phyloP scores from a whole-genome alignment of 208 protist species.

The Strigomonas galati region DNA sequence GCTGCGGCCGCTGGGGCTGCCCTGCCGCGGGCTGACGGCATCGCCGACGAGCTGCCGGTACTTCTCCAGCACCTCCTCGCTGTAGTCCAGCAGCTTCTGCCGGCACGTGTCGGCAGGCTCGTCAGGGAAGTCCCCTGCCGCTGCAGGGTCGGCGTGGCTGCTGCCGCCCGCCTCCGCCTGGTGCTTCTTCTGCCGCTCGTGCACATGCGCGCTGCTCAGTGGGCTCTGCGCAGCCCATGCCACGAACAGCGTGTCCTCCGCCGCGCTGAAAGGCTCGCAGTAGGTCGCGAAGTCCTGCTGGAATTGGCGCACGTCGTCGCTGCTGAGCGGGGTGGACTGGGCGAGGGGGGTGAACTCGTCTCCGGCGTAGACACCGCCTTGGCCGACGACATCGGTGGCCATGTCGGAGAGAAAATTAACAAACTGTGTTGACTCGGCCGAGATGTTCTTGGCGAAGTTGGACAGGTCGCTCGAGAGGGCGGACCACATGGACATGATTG shows the following conservation, averaged over 20 bases:
- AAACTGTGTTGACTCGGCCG: conserved; percentile 53
- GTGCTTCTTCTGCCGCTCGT: neutral
- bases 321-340: conserved; percentile 40
- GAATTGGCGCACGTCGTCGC: conserved; percentile 15
- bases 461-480: conserved; percentile 50
- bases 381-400: conserved; percentile 57
- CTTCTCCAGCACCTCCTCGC: conserved; percentile 45
- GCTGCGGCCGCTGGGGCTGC: conserved; percentile 15
- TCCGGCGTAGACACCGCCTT: conserved; percentile 45
- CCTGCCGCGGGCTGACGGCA: conserved; percentile 31
- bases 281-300: conserved; percentile 5
- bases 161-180: neutral
- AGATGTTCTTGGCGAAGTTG: conserved; percentile 54
- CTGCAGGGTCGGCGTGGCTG: neutral
- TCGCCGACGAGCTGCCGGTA: conserved; percentile 57
- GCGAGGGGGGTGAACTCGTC: conserved; percentile 53
- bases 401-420: conserved; percentile 47
- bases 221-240: conserved; percentile 45
- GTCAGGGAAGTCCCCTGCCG: conserved; percentile 15
- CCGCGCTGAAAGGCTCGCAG: neutral
- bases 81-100: conserved; percentile 67
- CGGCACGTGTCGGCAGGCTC: conserved; percentile 39
- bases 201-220: conserved; percentile 40
- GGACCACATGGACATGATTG: conserved; percentile 44
- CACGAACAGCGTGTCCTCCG: conserved; percentile 22